phyloP scores from a whole-genome alignment of 495 filamentous ascomycete species.

The Acidiella bohemica region DNA sequence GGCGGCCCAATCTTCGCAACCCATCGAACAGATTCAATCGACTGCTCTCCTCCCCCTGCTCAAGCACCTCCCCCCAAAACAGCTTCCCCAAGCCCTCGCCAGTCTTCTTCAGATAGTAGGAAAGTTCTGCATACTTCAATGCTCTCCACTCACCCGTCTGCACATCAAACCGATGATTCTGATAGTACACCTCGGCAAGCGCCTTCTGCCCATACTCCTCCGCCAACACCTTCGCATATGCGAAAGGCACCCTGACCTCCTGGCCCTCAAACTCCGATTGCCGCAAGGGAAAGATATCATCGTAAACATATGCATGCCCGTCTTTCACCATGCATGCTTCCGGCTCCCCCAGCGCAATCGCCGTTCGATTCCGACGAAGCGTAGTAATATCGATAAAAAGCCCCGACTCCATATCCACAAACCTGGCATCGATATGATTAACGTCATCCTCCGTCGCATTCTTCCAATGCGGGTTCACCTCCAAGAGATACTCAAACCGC shows the following conservation, averaged over 20 bases:
- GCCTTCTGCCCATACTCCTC: conserved; percentile 62
- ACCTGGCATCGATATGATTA: conserved; percentile 49
- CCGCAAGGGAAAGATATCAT: conserved; percentile 66
- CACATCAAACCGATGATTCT: conserved; percentile 3
- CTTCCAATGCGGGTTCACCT: conserved; percentile 47
- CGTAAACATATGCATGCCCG: conserved; percentile 40
- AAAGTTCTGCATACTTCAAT: conserved; percentile 5
- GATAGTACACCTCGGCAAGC: conserved; percentile 48
- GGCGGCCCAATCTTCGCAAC: too few species aligned
- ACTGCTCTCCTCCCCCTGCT: too few species aligned
- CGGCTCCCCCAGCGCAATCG: conserved; percentile 25
- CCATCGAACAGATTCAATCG: too few species aligned
- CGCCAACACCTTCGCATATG: conserved; percentile 55
- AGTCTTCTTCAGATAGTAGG: too few species aligned
- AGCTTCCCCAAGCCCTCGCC: too few species aligned
- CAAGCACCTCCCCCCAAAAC: too few species aligned
- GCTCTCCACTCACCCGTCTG: conserved; percentile 2
- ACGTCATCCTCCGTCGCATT: conserved; percentile 35
- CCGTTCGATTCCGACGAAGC: conserved; percentile 34
- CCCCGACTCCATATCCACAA: conserved; percentile 48
- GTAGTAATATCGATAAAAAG: conserved; percentile 53
- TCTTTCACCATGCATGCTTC: conserved; percentile 45
- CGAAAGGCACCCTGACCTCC: conserved; percentile 60
- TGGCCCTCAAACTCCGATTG: conserved; percentile 67
- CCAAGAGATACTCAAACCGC: conserved; percentile 41